A percentile compares a stretch with the other conserved stretches of the same genome.
Evolutionary conservation across 495 filamentous ascomycete genomes (phyloP).

Genomic region (Penicillium salamii): DNA sequence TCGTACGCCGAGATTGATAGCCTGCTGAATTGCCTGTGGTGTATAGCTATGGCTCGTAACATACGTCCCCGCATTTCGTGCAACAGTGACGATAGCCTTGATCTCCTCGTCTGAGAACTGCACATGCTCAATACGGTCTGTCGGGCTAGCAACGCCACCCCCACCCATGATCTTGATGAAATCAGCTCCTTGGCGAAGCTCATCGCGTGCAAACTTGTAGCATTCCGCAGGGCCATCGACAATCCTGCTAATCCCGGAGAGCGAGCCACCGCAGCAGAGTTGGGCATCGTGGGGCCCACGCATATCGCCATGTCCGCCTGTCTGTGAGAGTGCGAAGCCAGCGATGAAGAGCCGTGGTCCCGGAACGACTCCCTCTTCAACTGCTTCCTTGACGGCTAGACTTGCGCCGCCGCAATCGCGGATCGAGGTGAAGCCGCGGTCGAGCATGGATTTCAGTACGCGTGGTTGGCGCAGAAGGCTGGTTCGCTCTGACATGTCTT

Average conservation of each 20-base stretch:
- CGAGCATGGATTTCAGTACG: conserved; percentile 38
- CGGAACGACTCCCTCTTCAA: conserved; percentile 43
- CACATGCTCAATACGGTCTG: conserved; percentile 45
- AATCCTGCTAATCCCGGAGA: conserved; percentile 32
- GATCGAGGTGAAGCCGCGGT: conserved; percentile 52
- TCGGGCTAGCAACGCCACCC: conserved; percentile 50
- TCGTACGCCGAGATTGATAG: conserved; percentile 49
- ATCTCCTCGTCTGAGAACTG: conserved; percentile 56
- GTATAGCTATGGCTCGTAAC: conserved; percentile 57
- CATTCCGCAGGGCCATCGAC: conserved; percentile 51
- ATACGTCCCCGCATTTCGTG: conserved; percentile 45
- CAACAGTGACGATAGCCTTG: conserved; percentile 44
- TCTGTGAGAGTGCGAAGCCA: conserved; percentile 44
- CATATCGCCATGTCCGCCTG: conserved; percentile 53
- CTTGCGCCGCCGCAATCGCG: conserved; percentile 52
- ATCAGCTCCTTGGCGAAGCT: conserved; percentile 49
- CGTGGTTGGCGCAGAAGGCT: conserved; percentile 16
- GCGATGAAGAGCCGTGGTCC: conserved; percentile 48
- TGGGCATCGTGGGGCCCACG: conserved; percentile 28
- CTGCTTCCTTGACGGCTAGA: conserved; percentile 46
- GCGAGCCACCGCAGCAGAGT: conserved; percentile 38
- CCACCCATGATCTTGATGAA: conserved; percentile 59
- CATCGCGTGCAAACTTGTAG: conserved; percentile 44
- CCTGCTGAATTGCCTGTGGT: conserved; percentile 45
- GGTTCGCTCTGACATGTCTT: conserved; percentile 17